Conservation (phyloP, 2,329 filamentous ascomycete genomes). For the Cladosporium colombiae region DNA sequence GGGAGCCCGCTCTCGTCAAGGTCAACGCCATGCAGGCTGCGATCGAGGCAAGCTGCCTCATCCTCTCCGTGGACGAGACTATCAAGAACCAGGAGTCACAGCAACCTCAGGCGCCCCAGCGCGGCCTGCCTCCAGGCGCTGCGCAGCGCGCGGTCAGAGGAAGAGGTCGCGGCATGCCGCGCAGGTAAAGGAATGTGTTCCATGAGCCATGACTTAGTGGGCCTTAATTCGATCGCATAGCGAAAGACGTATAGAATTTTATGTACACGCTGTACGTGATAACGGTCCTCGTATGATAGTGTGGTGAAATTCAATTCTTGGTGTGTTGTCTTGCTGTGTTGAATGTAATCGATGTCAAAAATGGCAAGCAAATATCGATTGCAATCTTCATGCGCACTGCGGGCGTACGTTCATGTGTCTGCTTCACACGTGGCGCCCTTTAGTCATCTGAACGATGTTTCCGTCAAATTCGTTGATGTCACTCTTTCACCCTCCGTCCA, state of each 20-base stretch:
- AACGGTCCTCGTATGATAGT: background rate
- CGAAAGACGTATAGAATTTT: conserved; percentile 15
- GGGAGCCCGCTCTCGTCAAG: conserved; percentile 96
- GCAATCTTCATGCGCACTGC: background rate
- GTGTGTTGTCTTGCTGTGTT: background rate
- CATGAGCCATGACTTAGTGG: conserved; percentile 9
- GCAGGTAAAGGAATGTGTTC: conserved; percentile 54
- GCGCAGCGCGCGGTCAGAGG: conserved; percentile 87
- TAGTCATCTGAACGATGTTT: background rate
- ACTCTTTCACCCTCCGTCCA: background rate
- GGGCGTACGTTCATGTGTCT: background rate
- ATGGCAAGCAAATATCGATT: background rate
- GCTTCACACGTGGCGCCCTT: no score
- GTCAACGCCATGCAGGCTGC: conserved; percentile 95
- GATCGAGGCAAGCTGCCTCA: conserved; percentile 91
- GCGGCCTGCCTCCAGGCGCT: conserved; percentile 64
- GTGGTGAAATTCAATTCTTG: background rate
- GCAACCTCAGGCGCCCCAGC: conserved; percentile 75
- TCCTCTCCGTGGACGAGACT: conserved; percentile 95
- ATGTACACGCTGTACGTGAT: conserved; percentile 18
- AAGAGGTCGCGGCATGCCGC: conserved; percentile 84
- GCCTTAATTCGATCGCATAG: conserved; percentile 9
- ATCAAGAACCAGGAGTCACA: conserved; percentile 95
- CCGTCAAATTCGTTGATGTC: background rate
- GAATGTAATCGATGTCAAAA: background rate